Base-by-base conservation (phyloP, 129 eudicot genomes). In the Calendula officinalis region DNA sequence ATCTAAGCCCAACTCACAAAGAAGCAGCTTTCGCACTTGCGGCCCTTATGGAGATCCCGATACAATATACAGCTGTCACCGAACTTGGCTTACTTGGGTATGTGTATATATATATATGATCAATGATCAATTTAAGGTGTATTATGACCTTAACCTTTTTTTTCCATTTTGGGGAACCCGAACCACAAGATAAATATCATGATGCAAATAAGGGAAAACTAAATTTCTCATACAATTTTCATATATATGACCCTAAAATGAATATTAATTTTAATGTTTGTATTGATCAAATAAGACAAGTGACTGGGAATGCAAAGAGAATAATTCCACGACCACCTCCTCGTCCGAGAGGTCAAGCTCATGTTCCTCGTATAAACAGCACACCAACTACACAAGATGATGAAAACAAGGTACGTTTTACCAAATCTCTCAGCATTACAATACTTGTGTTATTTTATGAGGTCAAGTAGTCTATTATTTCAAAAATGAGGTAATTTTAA, bases 1-100 rank as follows among this genome's bases (percentile, higher is more conserved):
- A 84, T 67, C 41, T 53, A 49, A 84, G 78, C 64, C 64, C 79
- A 5, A 4, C 84, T 32, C 61, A 50, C 56, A 87, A 79, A 77
- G 95, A 87, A 82, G 68, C 95, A 53, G 88, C 95, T 34, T 87
- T 87, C 55, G 95, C 95, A 64, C 86, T 87, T 47, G 91, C 95
- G 52, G 91, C 95, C 42, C 87, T 87, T 13, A 87, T 87, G 95
- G 95, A 87, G 79, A 79, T 87, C 30, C 95, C 95, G 6, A 71
- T 76, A 74, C 95, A 87, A 62, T 87, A 87, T 66, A 45, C 47
- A 48, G 95, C 88, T 58, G 55, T 86, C 7, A 64, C 7, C 4
- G 91, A 87, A 45, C 67, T 84, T 61, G 82, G 85, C 67, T 49
- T 87, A 70, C 79, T 87, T 17, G 95, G 95, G 95, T 87, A 87